A percentile compares a stretch with the other conserved stretches of the same genome.
Conservation (phyloP, 106 monocot genomes). For the Xerophyta viscosa region DNA sequence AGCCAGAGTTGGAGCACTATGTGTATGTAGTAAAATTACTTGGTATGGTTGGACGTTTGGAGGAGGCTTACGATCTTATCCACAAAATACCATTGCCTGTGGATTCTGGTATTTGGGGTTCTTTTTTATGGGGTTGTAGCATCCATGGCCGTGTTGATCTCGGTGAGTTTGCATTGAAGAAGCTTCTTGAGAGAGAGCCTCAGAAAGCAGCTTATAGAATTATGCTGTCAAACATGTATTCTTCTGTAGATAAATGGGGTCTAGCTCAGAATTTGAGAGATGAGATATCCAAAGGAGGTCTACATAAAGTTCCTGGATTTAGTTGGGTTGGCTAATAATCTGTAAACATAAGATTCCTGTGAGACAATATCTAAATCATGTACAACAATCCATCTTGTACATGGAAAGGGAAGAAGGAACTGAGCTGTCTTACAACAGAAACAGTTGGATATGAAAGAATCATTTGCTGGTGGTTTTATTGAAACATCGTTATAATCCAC, state of each 20-base stretch:
- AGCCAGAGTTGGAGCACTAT: slow-evolving; percentile 46
- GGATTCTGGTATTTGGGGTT: slow-evolving; percentile 61
- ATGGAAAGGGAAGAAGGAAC: too few species aligned
- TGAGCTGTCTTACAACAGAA: too few species aligned
- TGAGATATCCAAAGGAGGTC: slow-evolving; percentile 12
- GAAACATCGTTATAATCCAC: too few species aligned
- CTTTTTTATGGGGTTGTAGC: slow-evolving; percentile 62
- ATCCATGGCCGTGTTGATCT: slow-evolving; percentile 40
- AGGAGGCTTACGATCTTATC: slow-evolving; percentile 52
- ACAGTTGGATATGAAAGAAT: too few species aligned
- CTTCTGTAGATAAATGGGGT: slow-evolving; percentile 47
- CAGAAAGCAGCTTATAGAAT: slow-evolving; percentile 46
- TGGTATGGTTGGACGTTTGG: slow-evolving; percentile 33
- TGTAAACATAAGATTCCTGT: too few species aligned
- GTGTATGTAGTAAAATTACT: slow-evolving; percentile 66
- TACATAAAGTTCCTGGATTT: slow-evolving; percentile 32
- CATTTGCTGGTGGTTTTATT: too few species aligned
- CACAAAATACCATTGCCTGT: slow-evolving; percentile 34
- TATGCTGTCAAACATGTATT: slow-evolving; percentile 62
- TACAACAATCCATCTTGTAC: too few species aligned
- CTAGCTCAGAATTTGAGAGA: slow-evolving; percentile 33
- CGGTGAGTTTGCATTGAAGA: slow-evolving; percentile 27
- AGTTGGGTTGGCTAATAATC: slow-evolving; percentile 35
- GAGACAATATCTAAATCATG: too few species aligned
- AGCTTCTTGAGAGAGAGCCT: slow-evolving; percentile 33